Conservation (phyloP, 495 filamentous ascomycete species). For the Sordaria brevicollis region DNA sequence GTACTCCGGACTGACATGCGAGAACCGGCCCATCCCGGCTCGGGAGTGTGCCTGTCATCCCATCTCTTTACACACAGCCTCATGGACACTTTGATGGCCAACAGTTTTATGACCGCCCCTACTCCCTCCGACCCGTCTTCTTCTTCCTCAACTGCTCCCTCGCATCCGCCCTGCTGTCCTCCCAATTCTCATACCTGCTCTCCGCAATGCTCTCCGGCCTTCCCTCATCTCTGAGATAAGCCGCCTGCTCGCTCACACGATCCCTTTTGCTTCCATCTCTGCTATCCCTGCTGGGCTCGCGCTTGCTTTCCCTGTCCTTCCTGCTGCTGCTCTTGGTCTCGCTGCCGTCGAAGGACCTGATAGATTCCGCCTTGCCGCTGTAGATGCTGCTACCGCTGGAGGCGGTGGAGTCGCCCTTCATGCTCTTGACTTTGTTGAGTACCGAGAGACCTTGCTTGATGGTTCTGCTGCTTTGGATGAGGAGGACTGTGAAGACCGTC, state of each 20-base stretch:
- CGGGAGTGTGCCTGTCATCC: not conserved
- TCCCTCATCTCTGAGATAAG: not conserved
- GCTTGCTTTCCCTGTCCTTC: not conserved
- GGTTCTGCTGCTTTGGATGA: not conserved
- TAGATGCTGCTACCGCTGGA: not conserved
- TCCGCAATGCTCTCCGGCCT: not conserved
- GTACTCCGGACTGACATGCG: not conserved
- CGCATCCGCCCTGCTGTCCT: not conserved
- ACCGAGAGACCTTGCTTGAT: not conserved
- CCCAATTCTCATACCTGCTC: not conserved
- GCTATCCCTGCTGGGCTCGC: not conserved
- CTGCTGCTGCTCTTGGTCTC: not conserved
- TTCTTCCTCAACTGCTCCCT: not conserved
- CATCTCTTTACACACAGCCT: not conserved
- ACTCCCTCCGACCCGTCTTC: not conserved
- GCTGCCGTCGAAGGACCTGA: not conserved
- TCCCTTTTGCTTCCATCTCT: not conserved
- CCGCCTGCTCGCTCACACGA: not conserved
- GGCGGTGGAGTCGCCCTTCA: not conserved
- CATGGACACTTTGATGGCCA: not conserved
- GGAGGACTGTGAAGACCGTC: not conserved
- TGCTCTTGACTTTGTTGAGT: not conserved
- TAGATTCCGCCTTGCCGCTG: not conserved
- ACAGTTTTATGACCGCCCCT: not conserved
- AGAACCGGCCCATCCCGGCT: not conserved